Percentiles rank a stretch among this genome's conserved stretches.
phyloP scores from a whole-genome alignment of 1,139 yeast genomes.

The Taphrina flavorubra region DNA sequence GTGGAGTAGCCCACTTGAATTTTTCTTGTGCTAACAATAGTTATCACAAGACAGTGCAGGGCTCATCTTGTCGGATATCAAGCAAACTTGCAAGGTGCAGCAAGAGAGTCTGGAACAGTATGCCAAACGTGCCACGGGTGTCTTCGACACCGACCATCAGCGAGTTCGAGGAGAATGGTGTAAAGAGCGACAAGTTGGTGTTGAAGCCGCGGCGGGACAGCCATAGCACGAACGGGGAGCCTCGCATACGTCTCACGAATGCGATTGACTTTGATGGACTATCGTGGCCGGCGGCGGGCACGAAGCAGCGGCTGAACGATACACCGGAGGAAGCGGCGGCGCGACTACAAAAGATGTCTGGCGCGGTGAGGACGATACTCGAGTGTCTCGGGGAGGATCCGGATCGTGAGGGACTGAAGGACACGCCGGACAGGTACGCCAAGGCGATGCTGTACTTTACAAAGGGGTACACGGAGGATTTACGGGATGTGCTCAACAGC shows the following conservation, averaged over 20 bases:
- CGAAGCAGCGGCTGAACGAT: constrained; percentile 27
- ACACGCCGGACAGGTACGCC: constrained; percentile 96
- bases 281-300: constrained; percentile 40
- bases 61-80: neutral
- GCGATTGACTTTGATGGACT: constrained; percentile 40
- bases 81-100: neutral
- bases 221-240: constrained; percentile 28
- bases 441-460: constrained; percentile 95
- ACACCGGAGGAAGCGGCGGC: constrained; percentile 16
- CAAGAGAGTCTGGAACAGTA: neutral
- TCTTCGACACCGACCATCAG: constrained; percentile 33
- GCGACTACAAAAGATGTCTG: constrained; percentile 69
- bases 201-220: constrained; percentile 36
- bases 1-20: neutral
- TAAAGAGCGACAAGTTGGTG: constrained; percentile 30
- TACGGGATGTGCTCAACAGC: constrained; percentile 84
- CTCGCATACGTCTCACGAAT: constrained; percentile 31
- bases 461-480: constrained; percentile 93
- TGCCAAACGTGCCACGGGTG: constrained; percentile 10
- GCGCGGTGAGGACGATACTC: constrained; percentile 80
- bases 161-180: constrained; percentile 9
- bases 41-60: neutral
- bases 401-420: constrained; percentile 82
- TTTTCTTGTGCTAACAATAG: neutral
- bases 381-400: constrained; percentile 91